A percentile compares a stretch with the other conserved stretches of the same genome.
These are phyloP conservation scores for Ogataea henricii DNA, from an alignment of 805 yeast genomes.

Conservation along the genomic window DNA sequence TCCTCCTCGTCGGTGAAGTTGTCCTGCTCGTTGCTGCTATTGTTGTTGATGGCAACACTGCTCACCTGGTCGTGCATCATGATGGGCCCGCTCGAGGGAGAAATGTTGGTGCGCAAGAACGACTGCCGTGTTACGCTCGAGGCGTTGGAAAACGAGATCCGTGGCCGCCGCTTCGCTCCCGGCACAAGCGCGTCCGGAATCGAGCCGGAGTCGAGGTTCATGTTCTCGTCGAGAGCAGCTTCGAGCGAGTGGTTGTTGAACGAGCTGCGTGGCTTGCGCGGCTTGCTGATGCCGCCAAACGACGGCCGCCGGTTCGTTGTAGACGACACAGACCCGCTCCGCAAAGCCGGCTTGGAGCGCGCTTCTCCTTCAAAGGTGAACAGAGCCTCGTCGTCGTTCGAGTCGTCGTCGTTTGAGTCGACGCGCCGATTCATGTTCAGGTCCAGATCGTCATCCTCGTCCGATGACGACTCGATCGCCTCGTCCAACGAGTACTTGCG, in stretches of 20 bases:
- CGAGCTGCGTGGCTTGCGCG: constrained; percentile 36
- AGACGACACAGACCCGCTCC: constrained; percentile 27
- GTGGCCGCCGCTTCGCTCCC: constrained; percentile 31
- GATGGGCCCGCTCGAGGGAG: constrained; percentile 30
- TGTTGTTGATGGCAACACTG: constrained; percentile 26
- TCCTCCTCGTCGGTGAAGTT: constrained; percentile 94
- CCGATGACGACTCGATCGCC: constrained; percentile 42
- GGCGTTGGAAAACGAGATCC: constrained; percentile 38
- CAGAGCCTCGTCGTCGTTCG: constrained; percentile 31
- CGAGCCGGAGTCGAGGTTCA: constrained; percentile 26
- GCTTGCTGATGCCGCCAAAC: constrained; percentile 38
- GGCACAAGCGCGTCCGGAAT: constrained; percentile 29
- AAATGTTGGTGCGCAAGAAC: constrained; percentile 37
- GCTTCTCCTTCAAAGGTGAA: constrained; percentile 31
- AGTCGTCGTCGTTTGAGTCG: constrained; percentile 39
- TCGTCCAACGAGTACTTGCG: constrained; percentile 37
- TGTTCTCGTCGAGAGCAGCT: constrained; percentile 33
- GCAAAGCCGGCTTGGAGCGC: constrained; percentile 15
- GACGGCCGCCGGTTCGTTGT: constrained; percentile 32
- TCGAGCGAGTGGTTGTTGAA: constrained; percentile 35
- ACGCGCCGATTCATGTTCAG: constrained; percentile 28
- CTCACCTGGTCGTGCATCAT: constrained; percentile 31
- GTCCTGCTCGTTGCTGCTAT: constrained; percentile 34
- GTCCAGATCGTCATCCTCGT: constrained; percentile 37
- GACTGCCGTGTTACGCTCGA: constrained; percentile 41